phyloP scores from a whole-genome alignment of 2,329 filamentous ascomycete species.

The Tolypocladium tundrense region DNA sequence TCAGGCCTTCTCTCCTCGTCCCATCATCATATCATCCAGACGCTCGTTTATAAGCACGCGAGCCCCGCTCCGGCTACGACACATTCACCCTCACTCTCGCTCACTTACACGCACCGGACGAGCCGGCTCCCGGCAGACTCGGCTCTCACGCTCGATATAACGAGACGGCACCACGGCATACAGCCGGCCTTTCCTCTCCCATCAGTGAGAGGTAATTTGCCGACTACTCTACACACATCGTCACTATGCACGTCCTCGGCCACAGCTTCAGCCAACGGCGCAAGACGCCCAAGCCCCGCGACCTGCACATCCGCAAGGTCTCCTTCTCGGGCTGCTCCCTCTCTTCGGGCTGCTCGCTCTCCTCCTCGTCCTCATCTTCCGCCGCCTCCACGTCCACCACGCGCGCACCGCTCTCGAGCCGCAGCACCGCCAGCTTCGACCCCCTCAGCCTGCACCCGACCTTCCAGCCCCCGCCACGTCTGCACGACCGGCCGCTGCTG shows the following conservation, averaged over 20 bases:
- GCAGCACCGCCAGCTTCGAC: slow-evolving; percentile 17
- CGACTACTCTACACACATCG: not conserved
- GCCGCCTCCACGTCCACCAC: slow-evolving; percentile 18
- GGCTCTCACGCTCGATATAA: not conserved
- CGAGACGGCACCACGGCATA: not conserved
- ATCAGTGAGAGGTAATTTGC: not conserved
- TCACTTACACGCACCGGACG: not conserved
- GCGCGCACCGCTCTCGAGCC: slow-evolving; percentile 13
- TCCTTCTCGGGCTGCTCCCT: slow-evolving; percentile 30
- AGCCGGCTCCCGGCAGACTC: not conserved
- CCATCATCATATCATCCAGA: not conserved
- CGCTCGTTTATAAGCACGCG: not conserved
- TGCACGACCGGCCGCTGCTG: slow-evolving; percentile 25
- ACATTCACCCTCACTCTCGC: not conserved
- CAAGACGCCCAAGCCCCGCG: slow-evolving; percentile 23
- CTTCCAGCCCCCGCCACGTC: slow-evolving; percentile 24
- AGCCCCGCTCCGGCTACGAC: not conserved
- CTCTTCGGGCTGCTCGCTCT: slow-evolving; percentile 24
- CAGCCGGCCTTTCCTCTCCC: not conserved
- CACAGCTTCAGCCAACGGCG: slow-evolving; percentile 25
- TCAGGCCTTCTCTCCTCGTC: not conserved
- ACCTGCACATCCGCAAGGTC: slow-evolving; percentile 30
- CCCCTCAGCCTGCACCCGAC: slow-evolving; percentile 24
- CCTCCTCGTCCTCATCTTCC: slow-evolving; percentile 14
- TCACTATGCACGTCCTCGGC: slow-evolving; percentile 25